These are phyloP conservation scores for Trametes sp. DNA, from an alignment of 1,284 basidiomycete genomes.

Conservation along the genomic window DNA sequence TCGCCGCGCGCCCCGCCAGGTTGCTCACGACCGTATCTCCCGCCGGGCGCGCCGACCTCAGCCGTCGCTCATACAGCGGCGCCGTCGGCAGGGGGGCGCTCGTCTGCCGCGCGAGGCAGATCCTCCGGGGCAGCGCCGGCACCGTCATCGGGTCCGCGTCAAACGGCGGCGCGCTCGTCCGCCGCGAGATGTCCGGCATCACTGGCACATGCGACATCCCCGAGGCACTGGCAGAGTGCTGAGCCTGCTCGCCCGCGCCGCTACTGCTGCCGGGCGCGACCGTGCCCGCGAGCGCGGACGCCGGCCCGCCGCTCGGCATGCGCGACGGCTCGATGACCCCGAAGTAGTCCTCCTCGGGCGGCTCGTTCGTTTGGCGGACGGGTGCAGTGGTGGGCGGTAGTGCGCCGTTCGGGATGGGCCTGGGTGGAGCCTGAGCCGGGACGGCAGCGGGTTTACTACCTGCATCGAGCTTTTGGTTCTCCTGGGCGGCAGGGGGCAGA, in stretches of 20 bases:
- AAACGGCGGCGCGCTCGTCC: constrained; percentile 39
- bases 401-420: constrained; percentile 19
- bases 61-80: constrained; percentile 47
- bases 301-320: constrained; percentile 7
- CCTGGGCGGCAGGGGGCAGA: not conserved
- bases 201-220: too few species aligned
- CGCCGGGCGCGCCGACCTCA: constrained; percentile 49
- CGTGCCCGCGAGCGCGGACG: not conserved
- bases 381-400: constrained; percentile 42
- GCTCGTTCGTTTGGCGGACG: constrained; percentile 27
- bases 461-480: not conserved
- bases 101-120: constrained; percentile 65
- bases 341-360: constrained; percentile 43
- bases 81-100: constrained; percentile 64
- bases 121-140: constrained; percentile 56
- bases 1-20: constrained; percentile 56
- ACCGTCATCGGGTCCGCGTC: constrained; percentile 41
- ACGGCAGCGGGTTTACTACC: not conserved
- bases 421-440: constrained; percentile 5
- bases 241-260: too few species aligned
- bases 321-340: constrained; percentile 29
- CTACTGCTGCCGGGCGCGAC: not conserved
- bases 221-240: too few species aligned
- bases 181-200: constrained; percentile 34
- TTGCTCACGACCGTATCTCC: constrained; percentile 44